Base-by-base conservation (phyloP, 805 yeast species). In the Nakazawaea molendinolei region DNA sequence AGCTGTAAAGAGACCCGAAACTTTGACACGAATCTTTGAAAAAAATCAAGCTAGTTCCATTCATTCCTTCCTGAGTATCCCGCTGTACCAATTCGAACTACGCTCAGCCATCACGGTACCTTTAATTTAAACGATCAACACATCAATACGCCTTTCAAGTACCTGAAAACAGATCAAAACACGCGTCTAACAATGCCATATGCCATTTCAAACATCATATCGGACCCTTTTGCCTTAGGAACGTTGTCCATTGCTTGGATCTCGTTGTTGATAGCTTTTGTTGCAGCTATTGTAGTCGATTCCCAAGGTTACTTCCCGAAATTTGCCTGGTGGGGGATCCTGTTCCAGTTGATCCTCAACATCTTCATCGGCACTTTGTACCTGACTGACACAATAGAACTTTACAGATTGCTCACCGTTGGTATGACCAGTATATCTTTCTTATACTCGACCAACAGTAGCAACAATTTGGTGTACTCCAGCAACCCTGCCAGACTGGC, bases 271-370 rank as follows among this genome's bases (percentile, higher is more conserved):
- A 74, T 92, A 34, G 85, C 95, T 8, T 69, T 92, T 37, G 94
- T 82, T 2, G 97, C 97, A 2, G 84, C 95, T 12, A 76, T 84
- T 14, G 77, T 83, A 1, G 55, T 76, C 5, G 66, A 65, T 13
- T 53, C 56, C 14, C 39, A 47, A 18, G 56, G 59, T 12, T 45
- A 58, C 5, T 86, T 81, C 52, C 96, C 97, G 1, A 74, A 76
- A 45, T 83, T 90, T 58, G 75, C 92, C 4, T 90, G 98, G 98
- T 92, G 98, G 98, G 95, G 95, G 1, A 57, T 92, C 5, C 89
- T 83, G 2, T 92, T 76, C 52, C 79, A 90, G 58, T 63, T 87
- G 15, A 43, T 85, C 21, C 46, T 86, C 28, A 67, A 83, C 15
- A 47, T 75, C 5, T 54, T 66, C 15, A 67, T 73, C 41, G 67